A percentile compares a stretch with the other conserved stretches of the same genome.
Evolutionary conservation across 371 early-diverging fungal genomes (phyloP).

Genomic region (Vairimorpha apis): DNA sequence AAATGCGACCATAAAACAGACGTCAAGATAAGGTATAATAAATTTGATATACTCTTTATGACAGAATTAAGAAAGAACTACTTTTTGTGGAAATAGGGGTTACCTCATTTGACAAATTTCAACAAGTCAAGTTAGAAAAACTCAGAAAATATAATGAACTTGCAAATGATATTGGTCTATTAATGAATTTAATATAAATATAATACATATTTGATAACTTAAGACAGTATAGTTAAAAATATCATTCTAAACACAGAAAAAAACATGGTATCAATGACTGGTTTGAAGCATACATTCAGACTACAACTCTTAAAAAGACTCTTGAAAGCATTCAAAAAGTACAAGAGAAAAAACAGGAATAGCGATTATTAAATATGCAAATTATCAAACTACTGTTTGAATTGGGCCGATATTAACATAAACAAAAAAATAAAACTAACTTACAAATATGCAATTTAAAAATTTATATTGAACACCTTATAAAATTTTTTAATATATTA

Average conservation of each 20-base stretch:
- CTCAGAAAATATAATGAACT: background rate
- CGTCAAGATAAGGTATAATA: background rate
- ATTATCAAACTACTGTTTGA: no score
- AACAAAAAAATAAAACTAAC: no score
- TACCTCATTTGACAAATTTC: background rate
- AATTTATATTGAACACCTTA: no score
- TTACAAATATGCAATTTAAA: no score
- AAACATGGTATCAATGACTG: background rate
- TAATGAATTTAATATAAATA: background rate
- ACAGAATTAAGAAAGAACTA: background rate
- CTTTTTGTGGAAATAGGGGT: background rate
- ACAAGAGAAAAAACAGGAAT: no score
- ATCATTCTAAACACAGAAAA: no score
- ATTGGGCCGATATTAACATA: no score
- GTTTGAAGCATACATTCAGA: background rate
- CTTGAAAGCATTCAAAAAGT: constrained; percentile 9
- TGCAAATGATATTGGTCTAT: background rate
- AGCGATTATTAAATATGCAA: no score
- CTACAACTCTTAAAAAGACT: background rate
- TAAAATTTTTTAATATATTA: no score
- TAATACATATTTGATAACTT: background rate
- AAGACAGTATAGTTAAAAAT: background rate
- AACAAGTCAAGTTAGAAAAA: background rate
- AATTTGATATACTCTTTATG: background rate
- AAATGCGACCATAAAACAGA: no score